Evolutionary conservation across 768 basidiomycete genomes (phyloP).

Genomic region (Coprinopsis strossmayeri): DNA sequence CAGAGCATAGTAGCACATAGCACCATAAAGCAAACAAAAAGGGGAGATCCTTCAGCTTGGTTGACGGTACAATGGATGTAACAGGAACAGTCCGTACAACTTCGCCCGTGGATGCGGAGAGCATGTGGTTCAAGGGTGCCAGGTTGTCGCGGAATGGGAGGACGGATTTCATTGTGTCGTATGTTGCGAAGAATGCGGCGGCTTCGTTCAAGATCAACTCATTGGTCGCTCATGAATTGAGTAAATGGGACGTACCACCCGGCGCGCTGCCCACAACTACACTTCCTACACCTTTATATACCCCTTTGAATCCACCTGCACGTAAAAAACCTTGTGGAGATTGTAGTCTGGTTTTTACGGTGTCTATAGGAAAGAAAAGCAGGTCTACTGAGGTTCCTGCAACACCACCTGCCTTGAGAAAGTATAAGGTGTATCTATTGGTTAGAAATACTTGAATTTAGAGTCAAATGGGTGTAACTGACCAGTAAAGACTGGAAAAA

Average conservation of each 20-base stretch:
- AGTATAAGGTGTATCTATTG: constrained; percentile 1
- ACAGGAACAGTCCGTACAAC: constrained; percentile 35
- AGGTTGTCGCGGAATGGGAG: constrained; percentile 58
- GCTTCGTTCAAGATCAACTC: constrained; percentile 39
- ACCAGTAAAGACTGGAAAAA: constrained; percentile 44
- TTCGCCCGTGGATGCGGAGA: constrained; percentile 56
- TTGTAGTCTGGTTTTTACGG: constrained; percentile 92
- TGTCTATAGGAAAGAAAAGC: constrained; percentile 95
- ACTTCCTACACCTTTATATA: constrained; percentile 93
- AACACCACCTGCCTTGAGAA: constrained; percentile 89
- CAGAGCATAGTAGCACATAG: no score
- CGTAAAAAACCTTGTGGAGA: constrained; percentile 77
- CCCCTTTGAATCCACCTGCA: constrained; percentile 83
- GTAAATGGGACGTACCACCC: constrained; percentile 53
- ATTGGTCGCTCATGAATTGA: neutral
- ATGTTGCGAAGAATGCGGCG: constrained; percentile 91
- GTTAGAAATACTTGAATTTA: neutral
- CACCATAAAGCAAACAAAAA: constrained; percentile 1
- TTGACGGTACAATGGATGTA: constrained; percentile 5
- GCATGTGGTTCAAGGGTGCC: constrained; percentile 52
- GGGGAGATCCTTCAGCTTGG: neutral
- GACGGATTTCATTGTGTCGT: constrained; percentile 80
- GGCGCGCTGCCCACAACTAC: constrained; percentile 94
- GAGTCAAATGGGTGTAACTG: constrained; percentile 13
- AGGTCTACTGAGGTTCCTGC: constrained; percentile 93